These are phyloP conservation scores for Alternaria sp. DNA, from an alignment of 2,329 filamentous ascomycete species.

Conservation along the genomic window DNA sequence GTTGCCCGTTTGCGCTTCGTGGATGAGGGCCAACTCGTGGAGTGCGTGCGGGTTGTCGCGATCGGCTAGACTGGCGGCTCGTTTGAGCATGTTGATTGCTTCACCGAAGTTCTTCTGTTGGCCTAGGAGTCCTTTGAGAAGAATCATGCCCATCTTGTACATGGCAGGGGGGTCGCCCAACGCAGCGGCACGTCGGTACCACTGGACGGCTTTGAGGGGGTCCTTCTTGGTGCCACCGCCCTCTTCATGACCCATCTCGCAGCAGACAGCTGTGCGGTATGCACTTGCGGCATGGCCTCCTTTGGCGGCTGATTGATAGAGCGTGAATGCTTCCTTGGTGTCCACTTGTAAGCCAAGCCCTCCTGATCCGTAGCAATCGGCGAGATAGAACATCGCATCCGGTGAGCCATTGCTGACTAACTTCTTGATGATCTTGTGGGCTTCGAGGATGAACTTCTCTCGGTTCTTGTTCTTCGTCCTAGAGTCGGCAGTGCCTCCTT, in stretches of 20 bases:
- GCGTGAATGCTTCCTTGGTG: constrained; percentile 87
- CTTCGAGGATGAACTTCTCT: constrained; percentile 84
- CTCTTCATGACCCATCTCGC: constrained; percentile 93
- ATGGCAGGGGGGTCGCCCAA: constrained; percentile 91
- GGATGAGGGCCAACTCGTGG: constrained; percentile 77
- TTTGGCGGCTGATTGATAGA: constrained; percentile 95
- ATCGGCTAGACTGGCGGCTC: constrained; percentile 87
- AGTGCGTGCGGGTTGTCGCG: constrained; percentile 91
- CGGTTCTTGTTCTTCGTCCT: constrained; percentile 68
- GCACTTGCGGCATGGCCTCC: constrained; percentile 83
- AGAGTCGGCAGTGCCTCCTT: constrained; percentile 73
- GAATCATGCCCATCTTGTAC: constrained; percentile 98
- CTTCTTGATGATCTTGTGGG: constrained; percentile 91
- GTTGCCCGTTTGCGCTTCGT: constrained; percentile 68
- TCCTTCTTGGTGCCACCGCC: constrained; percentile 92
- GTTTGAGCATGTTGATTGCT: constrained; percentile 89
- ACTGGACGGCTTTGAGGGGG: constrained; percentile 92
- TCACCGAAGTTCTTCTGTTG: constrained; percentile 83
- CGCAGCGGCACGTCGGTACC: constrained; percentile 93
- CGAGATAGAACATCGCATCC: constrained; percentile 92
- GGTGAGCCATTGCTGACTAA: constrained; percentile 73
- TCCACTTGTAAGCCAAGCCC: constrained; percentile 79
- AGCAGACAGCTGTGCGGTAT: constrained; percentile 95
- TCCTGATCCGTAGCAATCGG: constrained; percentile 86
- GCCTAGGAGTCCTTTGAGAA: constrained; percentile 90